A percentile compares a stretch with the other conserved stretches of the same genome.
These are phyloP conservation scores for Penicillium goetzii DNA, from an alignment of 495 filamentous ascomycete genomes.

Conservation along the genomic window DNA sequence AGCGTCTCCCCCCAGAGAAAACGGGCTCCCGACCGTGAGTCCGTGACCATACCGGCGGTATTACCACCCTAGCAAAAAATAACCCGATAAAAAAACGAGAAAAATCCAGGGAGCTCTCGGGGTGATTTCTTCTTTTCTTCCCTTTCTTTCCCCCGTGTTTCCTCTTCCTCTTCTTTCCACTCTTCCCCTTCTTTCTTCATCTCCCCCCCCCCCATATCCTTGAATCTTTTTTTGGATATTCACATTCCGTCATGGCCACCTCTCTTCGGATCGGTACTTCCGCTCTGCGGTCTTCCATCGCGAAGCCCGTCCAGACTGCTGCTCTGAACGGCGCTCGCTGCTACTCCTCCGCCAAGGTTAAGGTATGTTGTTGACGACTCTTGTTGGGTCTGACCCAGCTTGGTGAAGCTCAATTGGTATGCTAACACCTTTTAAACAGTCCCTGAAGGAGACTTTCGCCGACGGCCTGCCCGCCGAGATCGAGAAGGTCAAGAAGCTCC, in stretches of 20 bases:
- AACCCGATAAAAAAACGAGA: conserved; percentile 21
- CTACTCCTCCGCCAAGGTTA: conserved; percentile 85
- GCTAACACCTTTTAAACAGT: conserved; percentile 54
- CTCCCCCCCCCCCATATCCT: conserved; percentile 6
- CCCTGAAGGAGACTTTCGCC: conserved; percentile 97
- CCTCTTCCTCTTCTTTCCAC: conserved; percentile 15
- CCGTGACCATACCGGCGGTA: conserved; percentile 44
- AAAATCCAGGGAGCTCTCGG: conserved; percentile 26
- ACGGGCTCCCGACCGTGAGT: conserved; percentile 29
- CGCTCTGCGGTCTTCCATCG: conserved; percentile 71
- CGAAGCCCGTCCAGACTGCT: conserved; percentile 65
- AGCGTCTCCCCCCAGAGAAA: conserved; percentile 5
- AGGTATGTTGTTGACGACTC: conserved; percentile 57
- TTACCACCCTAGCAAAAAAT: conserved; percentile 22
- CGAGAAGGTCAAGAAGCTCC: conserved; percentile 97
- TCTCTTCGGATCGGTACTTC: conserved; percentile 75
- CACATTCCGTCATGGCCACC: conserved; percentile 64
- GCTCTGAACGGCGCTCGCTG: conserved; percentile 81
- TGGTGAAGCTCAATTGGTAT: conserved; percentile 26
- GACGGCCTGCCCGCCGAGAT: conserved; percentile 92
- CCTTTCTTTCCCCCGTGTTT: conserved; percentile 11
- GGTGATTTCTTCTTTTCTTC: conserved; percentile 17
- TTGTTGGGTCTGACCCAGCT: conserved; percentile 4
- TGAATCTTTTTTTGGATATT: conserved; percentile 25
- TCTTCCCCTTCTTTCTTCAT: conserved; percentile 13